Evolutionary conservation across 768 basidiomycete genomes (phyloP), one percentile per base, ranked within the genome.

Genomic region (Podaxis sp.): DNA sequence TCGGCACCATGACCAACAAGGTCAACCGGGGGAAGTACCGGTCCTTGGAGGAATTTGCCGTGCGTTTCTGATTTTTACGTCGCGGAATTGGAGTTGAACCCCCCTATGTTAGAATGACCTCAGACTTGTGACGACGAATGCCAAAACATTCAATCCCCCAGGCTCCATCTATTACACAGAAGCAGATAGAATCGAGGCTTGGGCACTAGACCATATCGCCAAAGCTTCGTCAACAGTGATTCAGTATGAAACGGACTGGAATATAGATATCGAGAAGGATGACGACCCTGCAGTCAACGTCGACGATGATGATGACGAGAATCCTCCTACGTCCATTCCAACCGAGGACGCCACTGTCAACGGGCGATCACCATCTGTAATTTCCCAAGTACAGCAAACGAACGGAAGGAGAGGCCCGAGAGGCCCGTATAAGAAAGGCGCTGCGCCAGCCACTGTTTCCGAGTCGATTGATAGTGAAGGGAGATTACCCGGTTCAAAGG

Each of bases 231-330:
- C 84, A 0, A 89, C 85, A 15, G 91, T 92, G 46, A 90, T 92
- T 61, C 90, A 92, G 60, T 89, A 88, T 70, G 90, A 92, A 75
- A 85, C 88, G 1, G 88, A 91, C 70, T 92, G 90, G 90, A 91
- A 90, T 66, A 88, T 92, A 61, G 90, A 93, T 57, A 77, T 89
- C 8, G 90, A 90, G 68, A 83, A 82, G 38, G 90, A 89, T 43
- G 88, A 85, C 62, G 82, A 82, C 46, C 75, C 75, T 3, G 67
- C 74, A 9, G 71, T 78, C 38, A 75, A 77, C 46, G 69, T 80
- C 25, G 80, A 80, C 43, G 75, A 76, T 7, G 77, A 79, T 40
- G 78, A 79, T 2, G 77, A 77, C 5, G 71, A 73, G 24, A 67
- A 60, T 9, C 25, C 61, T 15, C 57, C 36, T 3, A 75, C 72